Evolutionary conservation across 1,284 basidiomycete species (phyloP).

Genomic region (Psilocybe mexicana): DNA sequence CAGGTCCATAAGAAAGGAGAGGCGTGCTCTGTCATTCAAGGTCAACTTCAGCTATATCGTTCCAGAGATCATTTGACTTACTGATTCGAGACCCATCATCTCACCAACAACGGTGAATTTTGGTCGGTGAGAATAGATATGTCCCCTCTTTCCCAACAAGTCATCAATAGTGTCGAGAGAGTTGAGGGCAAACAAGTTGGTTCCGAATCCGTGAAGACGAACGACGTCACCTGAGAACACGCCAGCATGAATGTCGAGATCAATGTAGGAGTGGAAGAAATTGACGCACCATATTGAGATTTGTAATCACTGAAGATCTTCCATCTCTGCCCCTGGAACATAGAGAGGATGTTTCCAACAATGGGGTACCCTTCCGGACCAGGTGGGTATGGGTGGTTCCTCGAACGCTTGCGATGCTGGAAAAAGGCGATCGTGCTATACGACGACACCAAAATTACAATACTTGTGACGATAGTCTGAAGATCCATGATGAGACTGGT

Average conservation of each 20-base stretch:
- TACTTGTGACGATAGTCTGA: neutral
- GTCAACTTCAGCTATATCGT: neutral
- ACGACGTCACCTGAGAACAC: slow-evolving; percentile 1
- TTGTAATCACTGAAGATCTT: slow-evolving; percentile 1
- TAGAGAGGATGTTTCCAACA: slow-evolving; percentile 4
- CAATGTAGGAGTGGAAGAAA: neutral
- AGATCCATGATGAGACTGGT: neutral
- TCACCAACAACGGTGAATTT: slow-evolving; percentile 8
- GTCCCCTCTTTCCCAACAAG: slow-evolving; percentile 6
- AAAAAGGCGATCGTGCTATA: neutral
- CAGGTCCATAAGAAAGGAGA: slow-evolving; percentile 2
- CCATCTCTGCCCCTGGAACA: slow-evolving; percentile 4
- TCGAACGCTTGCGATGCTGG: slow-evolving; percentile 1
- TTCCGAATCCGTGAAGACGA: slow-evolving; percentile 7
- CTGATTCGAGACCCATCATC: slow-evolving; percentile 11
- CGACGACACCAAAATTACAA: neutral
- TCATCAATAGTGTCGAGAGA: slow-evolving; percentile 9
- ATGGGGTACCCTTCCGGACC: slow-evolving; percentile 6
- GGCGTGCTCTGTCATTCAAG: slow-evolving; percentile 2
- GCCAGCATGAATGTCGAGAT: neutral
- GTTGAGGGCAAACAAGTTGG: slow-evolving; percentile 2
- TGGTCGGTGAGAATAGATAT: slow-evolving; percentile 7
- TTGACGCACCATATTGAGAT: neutral
- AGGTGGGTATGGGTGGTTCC: slow-evolving; percentile 5
- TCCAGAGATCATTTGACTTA: neutral